Evolutionary conservation across 768 basidiomycete species (phyloP).

Genomic region (Tricholoma furcatifolium): DNA sequence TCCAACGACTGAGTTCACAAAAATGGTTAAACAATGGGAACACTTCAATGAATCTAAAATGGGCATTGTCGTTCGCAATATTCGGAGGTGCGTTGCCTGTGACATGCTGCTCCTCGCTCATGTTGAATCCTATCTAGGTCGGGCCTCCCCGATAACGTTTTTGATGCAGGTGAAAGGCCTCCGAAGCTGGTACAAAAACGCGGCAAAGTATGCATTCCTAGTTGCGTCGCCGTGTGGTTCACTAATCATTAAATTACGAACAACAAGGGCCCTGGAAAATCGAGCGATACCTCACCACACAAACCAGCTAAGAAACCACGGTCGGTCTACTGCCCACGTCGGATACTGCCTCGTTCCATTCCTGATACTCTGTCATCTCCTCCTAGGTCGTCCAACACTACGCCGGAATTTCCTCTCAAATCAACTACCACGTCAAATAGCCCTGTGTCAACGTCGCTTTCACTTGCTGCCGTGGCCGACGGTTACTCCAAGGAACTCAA

Average conservation of each 20-base stretch:
- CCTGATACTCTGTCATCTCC: constrained; percentile 22
- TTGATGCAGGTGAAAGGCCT: constrained; percentile 79
- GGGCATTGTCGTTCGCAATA: constrained; percentile 93
- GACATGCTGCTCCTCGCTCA: neutral
- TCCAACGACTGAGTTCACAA: constrained; percentile 93
- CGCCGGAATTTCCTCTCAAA: constrained; percentile 36
- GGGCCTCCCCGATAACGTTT: constrained; percentile 77
- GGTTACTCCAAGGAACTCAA: constrained; percentile 44
- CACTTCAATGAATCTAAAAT: constrained; percentile 88
- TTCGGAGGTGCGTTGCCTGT: constrained; percentile 68
- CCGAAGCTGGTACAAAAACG: constrained; percentile 72
- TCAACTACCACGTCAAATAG: constrained; percentile 37
- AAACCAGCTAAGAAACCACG: constrained; percentile 81
- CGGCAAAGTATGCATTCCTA: constrained; percentile 50
- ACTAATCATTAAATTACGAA: constrained; percentile 13
- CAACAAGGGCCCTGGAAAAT: constrained; percentile 58
- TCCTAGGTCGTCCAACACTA: constrained; percentile 47
- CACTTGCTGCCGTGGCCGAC: constrained; percentile 30
- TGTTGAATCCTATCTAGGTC: constrained; percentile 42
- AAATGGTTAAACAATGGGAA: constrained; percentile 94
- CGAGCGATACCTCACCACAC: constrained; percentile 61
- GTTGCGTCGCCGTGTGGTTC: neutral
- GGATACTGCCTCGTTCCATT: constrained; percentile 24
- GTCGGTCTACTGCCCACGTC: constrained; percentile 47
- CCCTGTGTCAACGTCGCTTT: constrained; percentile 29